A percentile compares a stretch with the other conserved stretches of the same genome.
Evolutionary conservation across 371 early-diverging fungal species (phyloP).

Genomic region (Haplosporangium sp.): DNA sequence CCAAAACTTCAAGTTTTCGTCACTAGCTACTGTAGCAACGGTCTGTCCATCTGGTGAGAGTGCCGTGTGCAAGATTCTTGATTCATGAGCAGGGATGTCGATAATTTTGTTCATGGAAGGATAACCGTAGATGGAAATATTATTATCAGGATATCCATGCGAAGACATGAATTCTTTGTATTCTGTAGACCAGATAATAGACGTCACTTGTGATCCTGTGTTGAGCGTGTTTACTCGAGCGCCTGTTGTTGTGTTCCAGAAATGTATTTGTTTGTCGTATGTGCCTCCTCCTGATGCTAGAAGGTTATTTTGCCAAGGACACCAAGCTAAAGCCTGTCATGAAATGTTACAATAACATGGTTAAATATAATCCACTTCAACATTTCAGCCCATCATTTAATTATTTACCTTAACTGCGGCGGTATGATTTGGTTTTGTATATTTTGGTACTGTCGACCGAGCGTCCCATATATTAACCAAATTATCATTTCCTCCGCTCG

Average conservation of each 20-base stretch:
- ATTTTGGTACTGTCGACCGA: slow-evolving; percentile 72
- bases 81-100: slow-evolving; percentile 88
- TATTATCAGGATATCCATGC: slow-evolving; percentile 80
- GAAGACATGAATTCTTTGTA: slow-evolving; percentile 95
- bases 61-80: slow-evolving; percentile 91
- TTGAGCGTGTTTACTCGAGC: slow-evolving; percentile 76
- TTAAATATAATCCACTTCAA: neutral
- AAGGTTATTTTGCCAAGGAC: slow-evolving; percentile 94
- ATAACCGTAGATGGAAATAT: slow-evolving; percentile 90
- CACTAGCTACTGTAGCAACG: slow-evolving; percentile 93
- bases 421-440: slow-evolving; percentile 80
- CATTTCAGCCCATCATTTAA: neutral
- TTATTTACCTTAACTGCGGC: slow-evolving; percentile 89
- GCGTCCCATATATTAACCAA: slow-evolving; percentile 95
- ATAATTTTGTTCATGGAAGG: slow-evolving; percentile 83
- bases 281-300: slow-evolving; percentile 98
- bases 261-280: slow-evolving; percentile 91
- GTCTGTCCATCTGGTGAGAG: slow-evolving; percentile 94
- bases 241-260: slow-evolving; percentile 93
- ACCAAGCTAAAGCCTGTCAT: slow-evolving; percentile 95
- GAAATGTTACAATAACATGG: neutral
- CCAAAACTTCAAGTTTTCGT: slow-evolving; percentile 99
- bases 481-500: slow-evolving; percentile 99
- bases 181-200: slow-evolving; percentile 91
- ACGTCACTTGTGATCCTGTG: slow-evolving; percentile 96